Evolutionary conservation across 345 rosid species (phyloP).

Genomic region (Eucalyptus decipiens): DNA sequence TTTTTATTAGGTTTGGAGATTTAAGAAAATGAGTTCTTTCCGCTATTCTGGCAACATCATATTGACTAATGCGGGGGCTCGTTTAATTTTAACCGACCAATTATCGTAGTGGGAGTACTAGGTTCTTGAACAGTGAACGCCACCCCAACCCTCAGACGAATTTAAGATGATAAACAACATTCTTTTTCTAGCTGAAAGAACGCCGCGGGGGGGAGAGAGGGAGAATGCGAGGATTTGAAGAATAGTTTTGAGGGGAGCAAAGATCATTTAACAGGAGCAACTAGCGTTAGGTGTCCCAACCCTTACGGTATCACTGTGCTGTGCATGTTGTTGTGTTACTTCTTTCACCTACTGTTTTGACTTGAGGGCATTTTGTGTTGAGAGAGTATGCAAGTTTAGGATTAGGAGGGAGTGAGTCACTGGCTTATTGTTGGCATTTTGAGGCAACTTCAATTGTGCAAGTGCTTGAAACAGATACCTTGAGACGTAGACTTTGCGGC

Average conservation of each 20-base stretch:
- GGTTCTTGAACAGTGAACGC: neutral
- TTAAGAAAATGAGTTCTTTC: neutral
- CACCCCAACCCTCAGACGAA: neutral
- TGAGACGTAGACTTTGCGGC: neutral
- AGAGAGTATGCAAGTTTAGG: too few relatives aligned
- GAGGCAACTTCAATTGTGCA: neutral
- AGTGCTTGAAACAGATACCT: neutral
- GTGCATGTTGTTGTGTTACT: neutral
- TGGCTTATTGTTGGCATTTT: neutral
- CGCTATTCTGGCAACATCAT: neutral
- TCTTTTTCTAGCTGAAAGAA: neutral
- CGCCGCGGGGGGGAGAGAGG: neutral
- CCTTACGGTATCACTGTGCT: neutral
- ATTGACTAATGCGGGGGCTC: neutral
- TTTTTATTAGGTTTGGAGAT: neutral
- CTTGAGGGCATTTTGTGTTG: neutral
- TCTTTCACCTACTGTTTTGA: neutral
- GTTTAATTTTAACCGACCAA: neutral
- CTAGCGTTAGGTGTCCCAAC: neutral
- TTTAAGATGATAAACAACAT: neutral
- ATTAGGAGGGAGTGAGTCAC: neutral
- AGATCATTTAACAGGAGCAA: neutral
- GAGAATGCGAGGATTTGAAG: neutral
- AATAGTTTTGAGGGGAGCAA: neutral
- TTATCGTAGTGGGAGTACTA: neutral